Percentiles rank a stretch among this genome's conserved stretches.
phyloP scores from a whole-genome alignment of 768 basidiomycete species.

The Tricholoma matsutake region DNA sequence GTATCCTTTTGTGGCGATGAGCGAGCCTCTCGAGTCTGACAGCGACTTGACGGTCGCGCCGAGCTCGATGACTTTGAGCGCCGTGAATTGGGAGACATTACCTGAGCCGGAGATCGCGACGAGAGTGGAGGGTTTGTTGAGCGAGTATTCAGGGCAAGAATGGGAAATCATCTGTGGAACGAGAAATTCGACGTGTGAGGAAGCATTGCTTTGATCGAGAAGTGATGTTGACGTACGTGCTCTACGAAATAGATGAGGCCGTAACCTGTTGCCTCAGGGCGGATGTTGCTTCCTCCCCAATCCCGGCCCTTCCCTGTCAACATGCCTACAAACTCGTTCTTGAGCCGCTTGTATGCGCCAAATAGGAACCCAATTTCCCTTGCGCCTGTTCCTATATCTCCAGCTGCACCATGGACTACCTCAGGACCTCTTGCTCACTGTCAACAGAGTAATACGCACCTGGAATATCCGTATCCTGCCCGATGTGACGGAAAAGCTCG shows the following conservation, averaged over 20 bases:
- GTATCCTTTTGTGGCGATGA: conserved; percentile 59
- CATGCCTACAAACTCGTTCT: conserved; percentile 68
- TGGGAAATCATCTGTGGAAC: conserved; percentile 49
- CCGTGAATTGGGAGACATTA: conserved; percentile 75
- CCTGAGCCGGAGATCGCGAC: conserved; percentile 65
- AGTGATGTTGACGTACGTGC: conserved; percentile 44
- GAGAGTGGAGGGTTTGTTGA: conserved; percentile 41
- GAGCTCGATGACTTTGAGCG: conserved; percentile 74
- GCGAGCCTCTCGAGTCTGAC: conserved; percentile 71
- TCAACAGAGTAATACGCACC: conserved; percentile 24
- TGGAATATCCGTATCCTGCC: conserved; percentile 73
- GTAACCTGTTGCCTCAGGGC: conserved; percentile 72
- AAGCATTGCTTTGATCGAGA: not conserved
- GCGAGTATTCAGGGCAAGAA: conserved; percentile 54
- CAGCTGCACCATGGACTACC: conserved; percentile 32
- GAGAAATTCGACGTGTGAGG: not conserved
- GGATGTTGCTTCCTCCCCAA: conserved; percentile 73
- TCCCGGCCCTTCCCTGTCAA: conserved; percentile 68
- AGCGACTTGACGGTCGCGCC: conserved; percentile 69
- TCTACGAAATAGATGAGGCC: conserved; percentile 76
- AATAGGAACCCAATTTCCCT: conserved; percentile 77
- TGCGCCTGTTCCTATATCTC: conserved; percentile 72
- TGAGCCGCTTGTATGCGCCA: conserved; percentile 72
- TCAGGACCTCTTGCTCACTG: not conserved
- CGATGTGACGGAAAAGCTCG: conserved; percentile 72